A percentile compares a stretch with the other conserved stretches of the same genome.
Evolutionary conservation across 2,329 filamentous ascomycete species (phyloP).

Genomic region (Pyrenophora seminiperda): DNA sequence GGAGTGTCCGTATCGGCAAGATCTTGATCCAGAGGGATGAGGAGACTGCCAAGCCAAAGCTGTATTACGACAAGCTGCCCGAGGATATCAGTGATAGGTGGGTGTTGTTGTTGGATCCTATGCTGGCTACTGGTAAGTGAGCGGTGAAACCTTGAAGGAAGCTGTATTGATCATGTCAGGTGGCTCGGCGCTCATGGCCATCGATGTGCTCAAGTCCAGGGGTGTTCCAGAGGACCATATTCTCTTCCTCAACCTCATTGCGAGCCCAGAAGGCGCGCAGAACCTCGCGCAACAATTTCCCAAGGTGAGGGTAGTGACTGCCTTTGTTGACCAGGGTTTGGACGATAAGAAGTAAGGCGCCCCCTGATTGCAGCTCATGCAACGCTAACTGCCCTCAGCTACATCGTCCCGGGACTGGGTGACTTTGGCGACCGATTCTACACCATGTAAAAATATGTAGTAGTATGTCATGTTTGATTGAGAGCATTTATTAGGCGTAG

Average conservation of each 20-base stretch:
- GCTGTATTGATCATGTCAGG: constrained; percentile 58
- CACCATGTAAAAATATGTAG: constrained; percentile 67
- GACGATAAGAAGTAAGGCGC: constrained; percentile 89
- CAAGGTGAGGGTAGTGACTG: constrained; percentile 87
- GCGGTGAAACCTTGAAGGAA: not conserved
- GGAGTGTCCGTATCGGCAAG: constrained; percentile 97
- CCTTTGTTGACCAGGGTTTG: constrained; percentile 94
- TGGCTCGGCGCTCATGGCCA: constrained; percentile 95
- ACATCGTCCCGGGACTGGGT: constrained; percentile 90
- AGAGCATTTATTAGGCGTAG: constrained; percentile 14
- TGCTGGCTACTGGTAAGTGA: constrained; percentile 88
- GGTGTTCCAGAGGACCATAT: constrained; percentile 96
- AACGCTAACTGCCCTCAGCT: constrained; percentile 60
- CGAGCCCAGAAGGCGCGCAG: constrained; percentile 89
- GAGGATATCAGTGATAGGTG: constrained; percentile 91
- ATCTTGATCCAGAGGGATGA: constrained; percentile 98
- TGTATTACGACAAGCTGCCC: constrained; percentile 98
- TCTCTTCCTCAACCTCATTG: constrained; percentile 94
- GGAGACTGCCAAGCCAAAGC: constrained; percentile 86
- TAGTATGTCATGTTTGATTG: constrained; percentile 3
- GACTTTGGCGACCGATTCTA: constrained; percentile 98
- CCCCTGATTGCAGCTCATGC: constrained; percentile 10
- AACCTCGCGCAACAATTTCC: constrained; percentile 91
- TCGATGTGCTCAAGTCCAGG: constrained; percentile 85
- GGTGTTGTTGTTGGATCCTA: constrained; percentile 95